Percentiles rank a stretch among this genome's conserved stretches.
Evolutionary conservation across 306 rosid species (phyloP).

Genomic region (Cucurbita moschata): DNA sequence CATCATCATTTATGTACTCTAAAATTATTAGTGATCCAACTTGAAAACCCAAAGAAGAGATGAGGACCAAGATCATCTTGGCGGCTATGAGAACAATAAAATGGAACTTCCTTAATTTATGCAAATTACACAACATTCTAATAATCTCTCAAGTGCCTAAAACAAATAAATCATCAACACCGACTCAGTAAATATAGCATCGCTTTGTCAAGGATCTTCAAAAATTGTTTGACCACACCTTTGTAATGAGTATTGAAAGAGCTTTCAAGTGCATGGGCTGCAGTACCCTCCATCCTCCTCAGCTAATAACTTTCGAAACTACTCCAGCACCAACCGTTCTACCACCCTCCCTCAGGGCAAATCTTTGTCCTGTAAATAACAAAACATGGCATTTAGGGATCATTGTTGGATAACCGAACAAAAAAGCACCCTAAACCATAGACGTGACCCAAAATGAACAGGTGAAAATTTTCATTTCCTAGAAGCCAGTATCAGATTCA

Average conservation of each 20-base stretch:
- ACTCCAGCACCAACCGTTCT: constrained; percentile 99
- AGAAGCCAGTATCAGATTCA: too few species aligned
- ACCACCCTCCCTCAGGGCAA: constrained; percentile 98
- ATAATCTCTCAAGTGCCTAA: not conserved
- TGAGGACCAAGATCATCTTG: not conserved
- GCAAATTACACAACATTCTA: constrained; percentile 4
- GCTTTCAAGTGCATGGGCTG: not conserved
- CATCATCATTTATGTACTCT: constrained; percentile 7
- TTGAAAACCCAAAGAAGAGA: not conserved
- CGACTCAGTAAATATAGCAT: not conserved
- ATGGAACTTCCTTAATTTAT: not conserved
- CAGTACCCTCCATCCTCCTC: constrained; percentile 4
- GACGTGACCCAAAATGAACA: not conserved
- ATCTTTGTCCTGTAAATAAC: constrained; percentile 74
- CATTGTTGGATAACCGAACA: not conserved
- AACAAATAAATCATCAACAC: not conserved
- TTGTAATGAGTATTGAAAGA: not conserved
- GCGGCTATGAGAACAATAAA: not conserved
- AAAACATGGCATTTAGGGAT: not conserved
- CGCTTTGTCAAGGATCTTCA: constrained; percentile 3
- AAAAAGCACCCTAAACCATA: not conserved
- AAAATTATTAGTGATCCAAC: not conserved
- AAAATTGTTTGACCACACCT: constrained; percentile 7
- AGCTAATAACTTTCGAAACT: constrained; percentile 74
- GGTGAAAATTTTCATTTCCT: too few species aligned